These are phyloP conservation scores for Trichomonascus vanleenenianus DNA, from an alignment of 805 yeast species.

Conservation along the genomic window DNA sequence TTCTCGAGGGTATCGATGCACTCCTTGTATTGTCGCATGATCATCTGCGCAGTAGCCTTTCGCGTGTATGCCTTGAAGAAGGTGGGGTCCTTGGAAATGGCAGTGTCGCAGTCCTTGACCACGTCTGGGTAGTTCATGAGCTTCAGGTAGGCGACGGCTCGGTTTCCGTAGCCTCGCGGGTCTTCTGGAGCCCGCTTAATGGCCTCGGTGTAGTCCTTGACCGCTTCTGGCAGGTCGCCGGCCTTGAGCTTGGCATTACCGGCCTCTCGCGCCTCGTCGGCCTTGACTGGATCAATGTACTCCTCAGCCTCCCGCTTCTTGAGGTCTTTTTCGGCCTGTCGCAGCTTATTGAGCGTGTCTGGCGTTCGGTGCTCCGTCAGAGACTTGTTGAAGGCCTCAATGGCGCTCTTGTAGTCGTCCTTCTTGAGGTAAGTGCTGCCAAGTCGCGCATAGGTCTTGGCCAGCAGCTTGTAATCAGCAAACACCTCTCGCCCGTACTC, in stretches of 20 bases:
- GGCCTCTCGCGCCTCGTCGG: slow-evolving; percentile 88
- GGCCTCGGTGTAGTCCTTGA: slow-evolving; percentile 91
- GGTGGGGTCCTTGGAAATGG: slow-evolving; percentile 78
- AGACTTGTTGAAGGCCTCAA: slow-evolving; percentile 75
- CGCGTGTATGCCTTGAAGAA: slow-evolving; percentile 94
- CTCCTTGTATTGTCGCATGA: slow-evolving; percentile 77
- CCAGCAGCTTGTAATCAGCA: slow-evolving; percentile 86
- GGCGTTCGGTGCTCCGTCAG: slow-evolving; percentile 97
- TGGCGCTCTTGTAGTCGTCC: slow-evolving; percentile 66
- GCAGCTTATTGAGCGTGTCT: slow-evolving; percentile 78
- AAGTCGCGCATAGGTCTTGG: slow-evolving; percentile 87
- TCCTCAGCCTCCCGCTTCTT: slow-evolving; percentile 70
- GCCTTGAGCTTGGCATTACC: slow-evolving; percentile 86
- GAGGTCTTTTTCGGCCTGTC: slow-evolving; percentile 78
- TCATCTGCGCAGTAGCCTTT: slow-evolving; percentile 90
- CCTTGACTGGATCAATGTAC: slow-evolving; percentile 83
- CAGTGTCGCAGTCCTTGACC: slow-evolving; percentile 81
- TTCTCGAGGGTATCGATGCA: slow-evolving; percentile 73
- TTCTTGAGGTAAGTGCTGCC: slow-evolving; percentile 76
- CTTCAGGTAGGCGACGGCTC: slow-evolving; percentile 95
- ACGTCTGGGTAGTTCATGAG: slow-evolving; percentile 97
- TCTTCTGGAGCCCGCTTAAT: slow-evolving; percentile 94
- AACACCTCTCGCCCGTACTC: slow-evolving; percentile 84
- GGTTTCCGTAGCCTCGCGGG: slow-evolving; percentile 93
- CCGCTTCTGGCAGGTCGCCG: slow-evolving; percentile 96